Conservation (phyloP, 768 basidiomycete genomes). For the Rhodotorula diobovata region DNA sequence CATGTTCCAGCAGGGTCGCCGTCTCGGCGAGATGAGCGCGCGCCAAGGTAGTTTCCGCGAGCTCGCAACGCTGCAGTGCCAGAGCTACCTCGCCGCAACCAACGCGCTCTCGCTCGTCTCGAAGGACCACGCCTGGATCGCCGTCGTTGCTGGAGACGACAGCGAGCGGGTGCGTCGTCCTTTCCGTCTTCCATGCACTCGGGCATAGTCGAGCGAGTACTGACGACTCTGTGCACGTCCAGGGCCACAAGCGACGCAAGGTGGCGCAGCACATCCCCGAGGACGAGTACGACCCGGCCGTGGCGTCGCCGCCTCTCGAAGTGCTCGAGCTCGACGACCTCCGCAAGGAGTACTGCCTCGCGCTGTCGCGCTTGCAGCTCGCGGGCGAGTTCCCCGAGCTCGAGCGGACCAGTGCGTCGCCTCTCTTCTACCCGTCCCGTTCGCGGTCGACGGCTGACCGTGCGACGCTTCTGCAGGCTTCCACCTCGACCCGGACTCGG, state of each 20-base stretch:
- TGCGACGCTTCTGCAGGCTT: conserved; percentile 28
- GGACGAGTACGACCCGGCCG: conserved; percentile 53
- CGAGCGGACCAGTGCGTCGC: conserved; percentile 60
- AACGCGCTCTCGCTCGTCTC: conserved; percentile 82
- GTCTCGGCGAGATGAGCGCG: conserved; percentile 57
- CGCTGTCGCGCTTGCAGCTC: conserved; percentile 72
- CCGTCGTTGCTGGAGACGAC: conserved; percentile 42
- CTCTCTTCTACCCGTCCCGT: not conserved
- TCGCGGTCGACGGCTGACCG: not conserved
- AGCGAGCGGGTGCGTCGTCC: conserved; percentile 20
- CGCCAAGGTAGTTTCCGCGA: conserved; percentile 49
- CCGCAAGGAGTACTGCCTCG: conserved; percentile 64
- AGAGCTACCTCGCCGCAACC: conserved; percentile 69
- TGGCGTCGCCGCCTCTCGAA: conserved; percentile 60
- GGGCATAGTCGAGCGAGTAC: not conserved
- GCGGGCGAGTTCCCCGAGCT: conserved; percentile 61
- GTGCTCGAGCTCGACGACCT: conserved; percentile 75
- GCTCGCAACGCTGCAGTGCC: conserved; percentile 67
- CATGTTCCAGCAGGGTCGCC: conserved; percentile 87
- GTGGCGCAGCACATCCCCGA: conserved; percentile 73
- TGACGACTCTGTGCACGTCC: not conserved
- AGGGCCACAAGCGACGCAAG: conserved; percentile 69
- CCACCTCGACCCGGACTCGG: conserved; percentile 51
- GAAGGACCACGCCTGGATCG: conserved; percentile 74
- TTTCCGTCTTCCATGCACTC: no score